Evolutionary conservation across 1,284 basidiomycete genomes (phyloP), one percentile per base, ranked within the genome.

Genomic region (Papiliotrema nemorosa): DNA sequence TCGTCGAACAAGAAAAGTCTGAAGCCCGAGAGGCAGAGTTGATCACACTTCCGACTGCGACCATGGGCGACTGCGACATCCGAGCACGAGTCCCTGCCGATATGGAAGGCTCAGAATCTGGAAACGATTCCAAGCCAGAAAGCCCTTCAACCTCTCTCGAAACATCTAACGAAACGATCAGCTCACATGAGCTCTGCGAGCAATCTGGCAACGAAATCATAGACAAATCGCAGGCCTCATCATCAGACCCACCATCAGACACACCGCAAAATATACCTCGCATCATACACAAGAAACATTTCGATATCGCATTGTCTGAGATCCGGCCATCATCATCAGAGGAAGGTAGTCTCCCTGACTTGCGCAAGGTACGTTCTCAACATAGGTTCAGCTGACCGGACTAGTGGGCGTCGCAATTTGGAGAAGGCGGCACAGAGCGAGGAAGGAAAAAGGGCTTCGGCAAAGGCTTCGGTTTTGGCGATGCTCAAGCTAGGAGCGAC

Each of bases 381-480:
- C 5, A 33, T 14, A 31, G 16, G 12, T 1, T 29, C 36, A 25
- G 9, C 27, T 22, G 21, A 20, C 16, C 3, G n/a, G n/a, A 46
- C 9, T n/a, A 36, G 73, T 94, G 90, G 90, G 90, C 92, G 54
- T 86, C 90, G 39, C 86, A 91, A 69, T 93, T 90, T 69, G 90
- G 90, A 26, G 89, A 92, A 48, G 71, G 73, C 7, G 74, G 70
- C 6, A 73, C 56, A 26, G 54, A 62, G 47, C 57, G 62, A 40
- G 72, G 71, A 29, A 70, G 68, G 55, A 72, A 71, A 60, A 66
- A 60, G 41, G 73, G 74, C 5, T 78, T 76, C 49, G 76, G 76
- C 10, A 71, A 67, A 49, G 67, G 70, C 26, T 78, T 78, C 54
- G 76, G 76, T 2, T 77, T 78, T 54, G 69, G 69, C 22, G 50